A percentile compares a stretch with the other conserved stretches of the same genome.
Evolutionary conservation across 257 asterid species (phyloP).

Genomic region (Capsicum rhomboideum): DNA sequence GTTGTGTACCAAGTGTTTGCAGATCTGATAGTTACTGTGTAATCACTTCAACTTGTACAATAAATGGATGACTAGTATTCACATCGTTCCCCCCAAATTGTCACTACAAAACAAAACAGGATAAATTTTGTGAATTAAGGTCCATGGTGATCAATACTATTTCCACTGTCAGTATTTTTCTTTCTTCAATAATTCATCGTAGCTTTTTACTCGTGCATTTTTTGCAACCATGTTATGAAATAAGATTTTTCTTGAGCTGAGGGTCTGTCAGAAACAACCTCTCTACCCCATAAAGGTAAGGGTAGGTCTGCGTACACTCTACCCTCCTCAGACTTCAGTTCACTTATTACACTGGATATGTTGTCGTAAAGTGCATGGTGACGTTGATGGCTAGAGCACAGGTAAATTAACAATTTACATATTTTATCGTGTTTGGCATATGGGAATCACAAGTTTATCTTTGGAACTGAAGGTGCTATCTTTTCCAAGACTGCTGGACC

Average conservation of each 20-base stretch:
- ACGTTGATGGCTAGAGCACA: no score
- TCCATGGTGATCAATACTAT: background rate
- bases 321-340: background rate
- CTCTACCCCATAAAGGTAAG: background rate
- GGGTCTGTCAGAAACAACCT: no score
- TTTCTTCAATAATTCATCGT: background rate
- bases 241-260: background rate
- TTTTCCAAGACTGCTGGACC: background rate
- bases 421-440: background rate
- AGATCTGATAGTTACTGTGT: background rate
- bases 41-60: background rate
- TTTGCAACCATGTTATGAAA: background rate
- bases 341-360: no score
- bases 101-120: background rate
- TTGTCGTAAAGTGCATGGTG: no score
- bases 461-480: background rate
- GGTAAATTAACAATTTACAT: background rate
- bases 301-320: background rate
- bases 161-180: background rate
- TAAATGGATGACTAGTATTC: background rate
- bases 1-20: background rate
- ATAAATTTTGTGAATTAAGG: background rate
- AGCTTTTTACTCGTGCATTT: background rate
- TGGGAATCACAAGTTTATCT: background rate
- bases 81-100: background rate